A percentile compares a stretch with the other conserved stretches of the same genome.
Conservation (phyloP, 345 rosid species). For the Brassica rapa region DNA sequence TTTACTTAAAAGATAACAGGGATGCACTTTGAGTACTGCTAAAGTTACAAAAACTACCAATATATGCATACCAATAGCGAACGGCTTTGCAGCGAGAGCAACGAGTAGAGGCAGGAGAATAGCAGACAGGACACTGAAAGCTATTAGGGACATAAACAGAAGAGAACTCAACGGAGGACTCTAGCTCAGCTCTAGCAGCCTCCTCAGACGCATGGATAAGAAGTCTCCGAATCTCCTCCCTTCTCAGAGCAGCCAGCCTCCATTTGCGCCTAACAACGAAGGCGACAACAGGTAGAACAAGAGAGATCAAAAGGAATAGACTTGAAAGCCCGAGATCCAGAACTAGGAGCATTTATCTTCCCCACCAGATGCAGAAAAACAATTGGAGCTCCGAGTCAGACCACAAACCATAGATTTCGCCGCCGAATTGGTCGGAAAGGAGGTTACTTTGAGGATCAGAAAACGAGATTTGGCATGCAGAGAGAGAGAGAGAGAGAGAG, state of each 20-base stretch:
- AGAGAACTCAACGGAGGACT: slow-evolving; percentile 54
- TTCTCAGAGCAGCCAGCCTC: slow-evolving; percentile 57
- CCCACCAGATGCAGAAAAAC: slow-evolving; percentile 51
- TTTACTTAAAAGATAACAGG: background rate
- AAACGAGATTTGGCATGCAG: slow-evolving; percentile 36
- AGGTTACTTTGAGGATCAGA: slow-evolving; percentile 2
- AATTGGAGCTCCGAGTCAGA: slow-evolving; percentile 40
- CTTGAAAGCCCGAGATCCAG: slow-evolving; percentile 86
- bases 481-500: slow-evolving; percentile 13
- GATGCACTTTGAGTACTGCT: slow-evolving; percentile 24
- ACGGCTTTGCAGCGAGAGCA: slow-evolving; percentile 90
- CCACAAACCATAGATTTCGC: slow-evolving; percentile 53
- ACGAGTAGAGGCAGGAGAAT: slow-evolving; percentile 68
- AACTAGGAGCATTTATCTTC: slow-evolving; percentile 73
- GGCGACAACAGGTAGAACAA: slow-evolving; percentile 51
- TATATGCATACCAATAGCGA: slow-evolving; percentile 73
- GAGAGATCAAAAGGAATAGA: slow-evolving; percentile 59
- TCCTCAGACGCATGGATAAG: slow-evolving; percentile 80
- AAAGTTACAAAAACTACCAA: background rate
- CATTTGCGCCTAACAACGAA: slow-evolving; percentile 66
- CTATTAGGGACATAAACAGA: slow-evolving; percentile 40
- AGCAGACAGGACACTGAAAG: slow-evolving; percentile 79
- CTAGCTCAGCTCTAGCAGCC: slow-evolving; percentile 83
- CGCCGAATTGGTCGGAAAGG: slow-evolving; percentile 19
- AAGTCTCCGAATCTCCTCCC: slow-evolving; percentile 76